Conservation (phyloP, 2,329 filamentous ascomycete genomes). For the Apiospora saccharicola region DNA sequence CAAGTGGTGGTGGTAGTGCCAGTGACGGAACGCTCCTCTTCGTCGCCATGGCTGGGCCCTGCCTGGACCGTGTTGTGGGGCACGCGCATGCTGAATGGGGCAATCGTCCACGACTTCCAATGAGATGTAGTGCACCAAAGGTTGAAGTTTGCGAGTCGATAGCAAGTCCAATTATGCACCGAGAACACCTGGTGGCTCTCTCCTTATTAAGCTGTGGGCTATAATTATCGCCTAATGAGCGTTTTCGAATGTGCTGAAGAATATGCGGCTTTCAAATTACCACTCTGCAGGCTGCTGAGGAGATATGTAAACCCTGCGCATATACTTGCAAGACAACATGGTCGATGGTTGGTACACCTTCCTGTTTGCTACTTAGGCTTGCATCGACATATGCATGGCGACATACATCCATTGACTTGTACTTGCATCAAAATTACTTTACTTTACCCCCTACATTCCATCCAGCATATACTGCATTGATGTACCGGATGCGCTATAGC, state of each 20-base stretch:
- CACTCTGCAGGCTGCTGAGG: constrained; percentile 4
- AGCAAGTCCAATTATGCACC: neutral
- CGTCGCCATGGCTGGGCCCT: neutral
- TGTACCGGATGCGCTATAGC: neutral
- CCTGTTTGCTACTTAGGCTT: constrained; percentile 12
- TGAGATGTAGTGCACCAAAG: neutral
- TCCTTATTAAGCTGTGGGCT: neutral
- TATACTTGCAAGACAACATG: neutral
- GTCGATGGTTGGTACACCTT: neutral
- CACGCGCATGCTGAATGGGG: constrained; percentile 9
- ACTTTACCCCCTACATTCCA: neutral
- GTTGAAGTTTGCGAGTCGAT: constrained; percentile 2
- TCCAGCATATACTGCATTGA: neutral
- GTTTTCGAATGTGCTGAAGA: neutral
- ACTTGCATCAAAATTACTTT: neutral
- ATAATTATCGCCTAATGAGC: neutral
- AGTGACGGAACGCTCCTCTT: neutral
- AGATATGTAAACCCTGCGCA: neutral
- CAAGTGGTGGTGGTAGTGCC: neutral
- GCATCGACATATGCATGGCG: neutral
- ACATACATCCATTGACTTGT: neutral
- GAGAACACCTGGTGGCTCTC: neutral
- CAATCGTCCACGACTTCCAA: neutral
- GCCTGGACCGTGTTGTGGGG: neutral
- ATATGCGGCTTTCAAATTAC: neutral